Conservation (phyloP, 257 asterid species). For the Prunella vulgaris region DNA sequence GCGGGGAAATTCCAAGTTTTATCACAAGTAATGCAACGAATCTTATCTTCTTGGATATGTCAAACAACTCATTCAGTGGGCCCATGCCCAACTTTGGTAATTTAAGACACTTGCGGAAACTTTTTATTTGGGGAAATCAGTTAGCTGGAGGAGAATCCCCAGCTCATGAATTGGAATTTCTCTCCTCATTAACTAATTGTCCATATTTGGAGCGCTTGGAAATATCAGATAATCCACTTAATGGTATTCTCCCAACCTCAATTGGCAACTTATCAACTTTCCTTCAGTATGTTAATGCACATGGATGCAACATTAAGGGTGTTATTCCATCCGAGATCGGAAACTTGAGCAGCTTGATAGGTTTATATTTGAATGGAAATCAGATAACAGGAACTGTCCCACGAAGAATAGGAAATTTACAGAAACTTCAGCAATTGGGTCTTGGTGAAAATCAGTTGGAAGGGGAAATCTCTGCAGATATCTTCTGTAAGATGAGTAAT, state of each 20-base stretch:
- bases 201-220: neutral
- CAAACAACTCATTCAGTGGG: neutral
- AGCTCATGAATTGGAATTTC: neutral
- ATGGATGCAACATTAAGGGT: neutral
- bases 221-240: neutral
- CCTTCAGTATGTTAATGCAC: neutral
- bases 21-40: neutral
- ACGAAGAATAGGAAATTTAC: neutral
- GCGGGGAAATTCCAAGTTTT: neutral
- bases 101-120: neutral
- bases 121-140: neutral
- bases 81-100: neutral
- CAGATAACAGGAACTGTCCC: neutral
- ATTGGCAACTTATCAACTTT: neutral
- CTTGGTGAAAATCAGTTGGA: neutral
- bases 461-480: neutral
- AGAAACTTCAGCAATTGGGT: neutral
- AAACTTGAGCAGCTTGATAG: neutral
- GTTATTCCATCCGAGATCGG: neutral
- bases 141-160: neutral
- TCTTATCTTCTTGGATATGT: neutral
- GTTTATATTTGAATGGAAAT: neutral
- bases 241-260: neutral
- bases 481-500: neutral
- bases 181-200: slow-evolving; percentile 1